These are phyloP conservation scores for Rhodamnia rubescens DNA, from an alignment of 345 rosid genomes.

Conservation along the genomic window DNA sequence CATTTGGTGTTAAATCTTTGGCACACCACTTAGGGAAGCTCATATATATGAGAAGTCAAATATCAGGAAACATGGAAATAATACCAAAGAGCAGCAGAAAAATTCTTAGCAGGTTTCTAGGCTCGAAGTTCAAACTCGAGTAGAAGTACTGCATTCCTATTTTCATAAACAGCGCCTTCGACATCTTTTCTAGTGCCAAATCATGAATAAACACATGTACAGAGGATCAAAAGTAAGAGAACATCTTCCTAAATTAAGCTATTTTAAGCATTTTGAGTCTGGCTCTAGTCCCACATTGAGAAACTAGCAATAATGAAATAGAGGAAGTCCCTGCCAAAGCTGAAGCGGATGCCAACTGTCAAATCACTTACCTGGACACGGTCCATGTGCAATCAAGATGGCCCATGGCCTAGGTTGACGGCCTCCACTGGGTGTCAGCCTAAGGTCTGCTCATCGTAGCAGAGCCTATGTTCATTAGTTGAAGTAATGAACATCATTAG, in stretches of 20 bases:
- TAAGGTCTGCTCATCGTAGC: slow-evolving; percentile 15
- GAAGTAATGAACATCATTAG: not conserved
- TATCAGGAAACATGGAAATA: not conserved
- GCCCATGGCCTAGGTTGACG: slow-evolving; percentile 11
- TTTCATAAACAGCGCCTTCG: not conserved
- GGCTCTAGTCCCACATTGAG: not conserved
- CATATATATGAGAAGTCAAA: not conserved
- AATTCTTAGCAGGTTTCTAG: too few species aligned
- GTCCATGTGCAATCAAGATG: slow-evolving; percentile 6
- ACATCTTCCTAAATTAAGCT: not conserved
- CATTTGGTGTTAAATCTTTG: not conserved
- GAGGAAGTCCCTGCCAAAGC: not conserved
- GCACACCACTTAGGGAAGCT: not conserved
- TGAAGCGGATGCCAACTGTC: accelerated
- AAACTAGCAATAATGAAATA: too few species aligned
- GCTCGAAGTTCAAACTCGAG: not conserved
- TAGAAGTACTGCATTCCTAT: not conserved
- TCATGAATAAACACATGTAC: not conserved
- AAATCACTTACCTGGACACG: slow-evolving; percentile 12
- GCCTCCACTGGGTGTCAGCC: slow-evolving; percentile 1
- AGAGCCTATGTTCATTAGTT: slow-evolving; percentile 12
- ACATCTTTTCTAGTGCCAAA: not conserved
- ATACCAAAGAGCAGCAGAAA: not conserved
- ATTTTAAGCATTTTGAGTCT: not conserved
- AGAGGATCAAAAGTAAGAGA: not conserved